phyloP scores from a whole-genome alignment of 257 asterid genomes.

The Solanum bulbocastanum region DNA sequence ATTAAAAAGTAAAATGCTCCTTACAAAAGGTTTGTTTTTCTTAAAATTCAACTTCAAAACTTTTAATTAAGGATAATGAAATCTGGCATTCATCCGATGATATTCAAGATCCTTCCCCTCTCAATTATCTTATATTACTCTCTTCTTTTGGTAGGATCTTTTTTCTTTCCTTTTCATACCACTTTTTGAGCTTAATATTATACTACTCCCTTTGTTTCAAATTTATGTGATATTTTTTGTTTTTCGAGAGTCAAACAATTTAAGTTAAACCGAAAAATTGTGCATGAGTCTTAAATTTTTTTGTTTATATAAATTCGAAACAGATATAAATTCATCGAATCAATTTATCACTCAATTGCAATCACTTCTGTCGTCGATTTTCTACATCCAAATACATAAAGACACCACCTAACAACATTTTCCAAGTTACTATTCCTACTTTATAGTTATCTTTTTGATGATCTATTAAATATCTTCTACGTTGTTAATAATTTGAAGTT shows the following conservation, averaged over 20 bases:
- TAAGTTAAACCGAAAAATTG: too few relatives aligned
- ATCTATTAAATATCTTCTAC: too few relatives aligned
- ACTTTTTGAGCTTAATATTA: neutral
- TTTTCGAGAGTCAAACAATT: too few relatives aligned
- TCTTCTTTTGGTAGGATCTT: neutral
- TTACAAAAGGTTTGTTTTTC: neutral
- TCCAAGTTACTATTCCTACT: neutral
- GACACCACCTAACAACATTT: neutral
- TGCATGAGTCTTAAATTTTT: rapidly evolving
- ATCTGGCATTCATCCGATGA: neutral
- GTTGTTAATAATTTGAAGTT: neutral
- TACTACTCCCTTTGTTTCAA: too few relatives aligned
- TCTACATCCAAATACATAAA: neutral
- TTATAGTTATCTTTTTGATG: neutral
- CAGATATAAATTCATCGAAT: neutral
- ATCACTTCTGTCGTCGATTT: too few relatives aligned
- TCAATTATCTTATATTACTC: conserved; percentile 9
- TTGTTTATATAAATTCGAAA: too few relatives aligned
- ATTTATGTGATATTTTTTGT: too few relatives aligned
- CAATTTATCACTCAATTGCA: neutral
- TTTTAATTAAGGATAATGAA: neutral
- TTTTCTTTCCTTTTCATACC: too few relatives aligned
- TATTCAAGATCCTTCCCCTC: neutral
- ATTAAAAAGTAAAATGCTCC: neutral
- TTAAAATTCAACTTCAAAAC: neutral